phyloP scores from a whole-genome alignment of 2,329 filamentous ascomycete genomes.

The Fusarium chlamydosporum region DNA sequence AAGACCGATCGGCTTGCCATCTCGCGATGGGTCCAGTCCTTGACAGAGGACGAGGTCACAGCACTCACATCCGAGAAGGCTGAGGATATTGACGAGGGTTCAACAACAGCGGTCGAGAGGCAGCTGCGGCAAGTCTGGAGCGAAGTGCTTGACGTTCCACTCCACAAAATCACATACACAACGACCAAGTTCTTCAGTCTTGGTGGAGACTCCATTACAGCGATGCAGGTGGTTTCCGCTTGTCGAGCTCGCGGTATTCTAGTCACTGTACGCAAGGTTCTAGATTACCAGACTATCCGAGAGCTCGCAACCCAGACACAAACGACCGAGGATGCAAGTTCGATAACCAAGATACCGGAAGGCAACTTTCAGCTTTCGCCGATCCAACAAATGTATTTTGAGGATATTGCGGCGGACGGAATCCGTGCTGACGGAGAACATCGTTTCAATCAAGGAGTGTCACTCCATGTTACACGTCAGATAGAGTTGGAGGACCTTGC shows the following conservation, averaged over 20 bases:
- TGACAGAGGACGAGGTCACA: conserved; percentile 5
- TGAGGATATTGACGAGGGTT: not conserved
- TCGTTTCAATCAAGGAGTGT: conserved; percentile 5
- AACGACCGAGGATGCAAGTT: not conserved
- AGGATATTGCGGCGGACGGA: not conserved
- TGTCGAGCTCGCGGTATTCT: conserved; percentile 2
- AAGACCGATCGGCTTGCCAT: conserved; percentile 5
- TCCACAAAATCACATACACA: conserved; percentile 2
- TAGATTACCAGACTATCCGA: conserved; percentile 3
- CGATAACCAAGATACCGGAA: conserved; percentile 1
- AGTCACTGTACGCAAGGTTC: conserved; percentile 6
- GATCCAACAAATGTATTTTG: conserved; percentile 7
- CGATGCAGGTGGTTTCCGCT: conserved; percentile 14
- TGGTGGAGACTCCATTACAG: conserved; percentile 15
- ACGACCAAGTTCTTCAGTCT: conserved; percentile 12
- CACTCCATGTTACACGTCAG: not conserved
- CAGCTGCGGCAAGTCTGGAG: conserved; percentile 10
- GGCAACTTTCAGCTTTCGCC: conserved; percentile 4
- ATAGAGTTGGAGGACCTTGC: not conserved
- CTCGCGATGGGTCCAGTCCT: conserved; percentile 5
- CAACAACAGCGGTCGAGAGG: not conserved
- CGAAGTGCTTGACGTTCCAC: not conserved
- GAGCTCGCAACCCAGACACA: conserved; percentile 1
- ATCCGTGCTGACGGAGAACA: not conserved
- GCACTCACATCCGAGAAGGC: not conserved